A percentile compares a stretch with the other conserved stretches of the same genome.
Evolutionary conservation across 2,329 filamentous ascomycete species (phyloP).

Genomic region (Arthroderma sp.): DNA sequence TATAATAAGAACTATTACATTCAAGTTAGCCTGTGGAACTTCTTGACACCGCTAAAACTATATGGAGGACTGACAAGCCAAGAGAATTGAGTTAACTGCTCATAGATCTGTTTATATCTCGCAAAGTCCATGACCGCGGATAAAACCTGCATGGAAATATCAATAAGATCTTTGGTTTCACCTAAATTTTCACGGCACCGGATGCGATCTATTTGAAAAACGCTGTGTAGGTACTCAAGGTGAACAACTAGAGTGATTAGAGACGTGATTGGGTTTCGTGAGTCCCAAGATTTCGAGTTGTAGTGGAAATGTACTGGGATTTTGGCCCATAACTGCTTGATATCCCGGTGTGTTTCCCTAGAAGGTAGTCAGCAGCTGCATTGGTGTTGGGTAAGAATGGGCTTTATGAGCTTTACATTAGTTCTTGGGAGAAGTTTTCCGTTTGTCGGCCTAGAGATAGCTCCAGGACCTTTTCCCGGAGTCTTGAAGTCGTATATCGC

Average conservation of each 20-base stretch:
- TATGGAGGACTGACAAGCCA: constrained; percentile 12
- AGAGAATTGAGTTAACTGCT: constrained; percentile 8
- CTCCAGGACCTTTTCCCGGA: constrained; percentile 15
- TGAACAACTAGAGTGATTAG: constrained; percentile 11
- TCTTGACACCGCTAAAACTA: not conserved
- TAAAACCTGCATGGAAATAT: constrained; percentile 14
- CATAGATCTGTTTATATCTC: constrained; percentile 8
- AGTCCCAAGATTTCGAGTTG: constrained; percentile 8
- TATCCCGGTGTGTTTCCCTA: constrained; percentile 11
- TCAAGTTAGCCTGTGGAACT: not conserved
- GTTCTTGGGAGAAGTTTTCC: constrained; percentile 4
- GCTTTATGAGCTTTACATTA: constrained; percentile 2
- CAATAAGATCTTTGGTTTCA: constrained; percentile 11
- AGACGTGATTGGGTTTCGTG: constrained; percentile 4
- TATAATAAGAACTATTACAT: constrained; percentile 11
- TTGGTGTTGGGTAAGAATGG: not conserved
- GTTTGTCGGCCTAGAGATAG: constrained; percentile 12
- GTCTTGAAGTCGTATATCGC: constrained; percentile 13
- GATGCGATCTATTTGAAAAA: constrained; percentile 15
- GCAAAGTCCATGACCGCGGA: constrained; percentile 13
- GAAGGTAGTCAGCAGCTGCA: not conserved
- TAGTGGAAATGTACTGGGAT: constrained; percentile 14
- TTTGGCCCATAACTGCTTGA: constrained; percentile 11
- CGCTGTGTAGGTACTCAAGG: constrained; percentile 12
- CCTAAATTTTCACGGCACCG: constrained; percentile 11